Evolutionary conservation across 2,329 filamentous ascomycete genomes (phyloP), one percentile per base, ranked within the genome.

Genomic region (Colletotrichum tabaci): DNA sequence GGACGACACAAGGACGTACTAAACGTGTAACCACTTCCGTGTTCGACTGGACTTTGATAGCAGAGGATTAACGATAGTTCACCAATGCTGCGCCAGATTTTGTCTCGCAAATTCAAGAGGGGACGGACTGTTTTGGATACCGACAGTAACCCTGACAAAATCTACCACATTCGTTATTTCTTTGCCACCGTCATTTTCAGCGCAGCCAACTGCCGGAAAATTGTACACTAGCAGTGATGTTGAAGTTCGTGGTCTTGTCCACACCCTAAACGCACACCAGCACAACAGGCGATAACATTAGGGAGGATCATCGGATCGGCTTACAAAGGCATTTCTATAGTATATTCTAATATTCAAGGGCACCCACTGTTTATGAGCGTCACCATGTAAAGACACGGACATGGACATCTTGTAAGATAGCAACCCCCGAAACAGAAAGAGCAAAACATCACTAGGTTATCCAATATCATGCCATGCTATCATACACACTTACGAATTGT

Each of bases 81-180:
- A 35, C 30, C 26, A 38, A 72, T 61, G 55, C 63, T 64, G 65
- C 50, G 53, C 65, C 49, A 50, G 56, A 69, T 65, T 65, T 68
- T 69, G 55, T 68, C 57, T 52, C 46, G 40, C 56, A 3, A 55
- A 50, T 18, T 38, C 21, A 52, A 23, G 30, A 61, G 67, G 46
- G 21, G 47, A 62, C 38, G 67, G 49, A 66, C 38, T 58, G 23
- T 49, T 26, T 42, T 62, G 30, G 44, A 56, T 62, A 60, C 52
- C 40, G 9, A 40, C 65, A 64, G 58, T 42, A 38, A 44, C 56
- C 57, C 53, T 64, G 61, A 61, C 61, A 69, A 68, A 73, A 72
- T 69, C 46, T 60, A 73, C 56, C 65, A 73, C 63, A 55, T 47
- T 73, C 72, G 46, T 73, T 72, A 66, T 50, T 57, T 61, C 65